Evolutionary conservation across 192 early-diverging fungal species (phyloP).

Genomic region (Backusella tuberculispora): DNA sequence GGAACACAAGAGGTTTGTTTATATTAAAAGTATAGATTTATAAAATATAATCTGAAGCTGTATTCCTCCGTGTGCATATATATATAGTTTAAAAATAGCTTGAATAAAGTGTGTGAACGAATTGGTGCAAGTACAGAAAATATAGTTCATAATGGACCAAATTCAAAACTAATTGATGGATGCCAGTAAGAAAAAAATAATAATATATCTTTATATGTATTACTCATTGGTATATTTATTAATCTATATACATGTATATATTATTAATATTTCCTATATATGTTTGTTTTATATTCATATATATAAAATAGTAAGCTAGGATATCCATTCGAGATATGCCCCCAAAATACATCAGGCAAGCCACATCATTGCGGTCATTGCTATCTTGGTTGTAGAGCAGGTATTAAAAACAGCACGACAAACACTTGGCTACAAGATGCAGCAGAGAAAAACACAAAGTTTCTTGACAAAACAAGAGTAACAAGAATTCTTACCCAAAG

Average conservation of each 20-base stretch:
- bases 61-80: not conserved
- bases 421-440: conserved; percentile 74
- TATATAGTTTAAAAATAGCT: conserved; percentile 41
- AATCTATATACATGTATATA: too few relatives aligned
- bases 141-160: conserved; percentile 63
- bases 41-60: not conserved
- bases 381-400: conserved; percentile 67
- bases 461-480: conserved; percentile 66
- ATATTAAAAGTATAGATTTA: not conserved
- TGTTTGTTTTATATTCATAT: not conserved
- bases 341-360: conserved; percentile 67
- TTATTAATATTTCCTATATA: not conserved
- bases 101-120: conserved; percentile 58
- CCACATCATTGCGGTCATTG: conserved; percentile 70
- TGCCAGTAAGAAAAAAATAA: conserved; percentile 45
- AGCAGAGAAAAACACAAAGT: conserved; percentile 57
- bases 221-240: too few relatives aligned
- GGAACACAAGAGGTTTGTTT: conserved; percentile 16
- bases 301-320: conserved; percentile 51
- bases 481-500: conserved; percentile 56
- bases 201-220: too few relatives aligned
- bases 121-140: conserved; percentile 55
- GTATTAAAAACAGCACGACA: conserved; percentile 65
- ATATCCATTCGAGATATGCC: conserved; percentile 52
- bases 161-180: conserved; percentile 68